Percentiles rank a stretch among this genome's conserved stretches.
phyloP scores from a whole-genome alignment of 345 rosid species.

The Reutealis trisperma region DNA sequence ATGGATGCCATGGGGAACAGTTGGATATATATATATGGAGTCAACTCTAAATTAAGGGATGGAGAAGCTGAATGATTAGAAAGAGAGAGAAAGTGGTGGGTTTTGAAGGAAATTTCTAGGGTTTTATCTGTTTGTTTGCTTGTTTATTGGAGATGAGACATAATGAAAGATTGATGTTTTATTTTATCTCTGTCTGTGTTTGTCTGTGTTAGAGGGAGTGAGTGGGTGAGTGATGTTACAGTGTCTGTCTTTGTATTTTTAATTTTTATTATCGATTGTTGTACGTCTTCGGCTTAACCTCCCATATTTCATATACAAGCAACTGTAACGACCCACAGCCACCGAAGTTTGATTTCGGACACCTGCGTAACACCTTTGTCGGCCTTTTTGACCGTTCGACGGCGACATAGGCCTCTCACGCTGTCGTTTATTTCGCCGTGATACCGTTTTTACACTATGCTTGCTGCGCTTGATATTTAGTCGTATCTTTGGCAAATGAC shows the following conservation, averaged over 20 bases:
- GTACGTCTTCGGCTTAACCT: not conserved
- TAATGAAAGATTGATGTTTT: not conserved
- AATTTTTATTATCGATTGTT: not conserved
- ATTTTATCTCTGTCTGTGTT: not conserved
- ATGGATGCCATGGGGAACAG: conserved; percentile 24
- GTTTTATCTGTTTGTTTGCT: conserved; percentile 4
- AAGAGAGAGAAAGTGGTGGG: not conserved
- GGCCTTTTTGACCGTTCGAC: not conserved
- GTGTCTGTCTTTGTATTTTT: not conserved
- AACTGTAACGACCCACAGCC: not conserved
- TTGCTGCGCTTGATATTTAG: no score
- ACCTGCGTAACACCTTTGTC: not conserved
- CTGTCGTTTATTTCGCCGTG: not conserved
- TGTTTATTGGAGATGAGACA: not conserved
- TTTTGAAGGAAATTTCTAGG: conserved; percentile 11
- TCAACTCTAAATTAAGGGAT: not conserved
- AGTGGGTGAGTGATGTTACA: not conserved
- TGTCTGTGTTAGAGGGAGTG: not conserved
- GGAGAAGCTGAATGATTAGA: not conserved
- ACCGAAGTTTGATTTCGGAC: conserved; percentile 11
- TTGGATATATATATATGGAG: not conserved
- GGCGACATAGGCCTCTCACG: not conserved
- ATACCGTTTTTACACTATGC: no score
- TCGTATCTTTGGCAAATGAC: not conserved
- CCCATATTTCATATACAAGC: not conserved